Conservation (phyloP, 768 basidiomycete species). For the Sporobolomyces phaffii region DNA sequence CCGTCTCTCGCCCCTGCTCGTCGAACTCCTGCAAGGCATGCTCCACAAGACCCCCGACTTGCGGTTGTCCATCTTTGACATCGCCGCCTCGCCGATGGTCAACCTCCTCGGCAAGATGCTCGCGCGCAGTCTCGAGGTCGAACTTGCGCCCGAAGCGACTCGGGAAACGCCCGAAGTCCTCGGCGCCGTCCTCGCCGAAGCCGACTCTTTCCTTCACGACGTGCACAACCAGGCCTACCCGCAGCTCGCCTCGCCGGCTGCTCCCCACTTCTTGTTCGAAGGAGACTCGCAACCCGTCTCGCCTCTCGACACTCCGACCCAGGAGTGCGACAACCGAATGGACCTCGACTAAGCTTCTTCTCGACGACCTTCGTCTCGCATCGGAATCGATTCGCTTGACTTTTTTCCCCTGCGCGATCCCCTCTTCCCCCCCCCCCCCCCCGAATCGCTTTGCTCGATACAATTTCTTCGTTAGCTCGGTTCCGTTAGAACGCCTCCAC, state of each 20-base stretch:
- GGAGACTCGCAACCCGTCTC: not conserved
- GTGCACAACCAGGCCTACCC: conserved; percentile 50
- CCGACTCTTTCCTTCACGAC: conserved; percentile 60
- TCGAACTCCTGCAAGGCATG: conserved; percentile 65
- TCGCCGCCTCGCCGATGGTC: conserved; percentile 62
- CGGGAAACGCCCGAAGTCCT: conserved; percentile 49
- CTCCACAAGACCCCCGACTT: conserved; percentile 64
- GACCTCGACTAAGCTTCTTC: conserved; percentile 1
- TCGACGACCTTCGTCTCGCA: too few species aligned
- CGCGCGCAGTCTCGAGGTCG: conserved; percentile 13
- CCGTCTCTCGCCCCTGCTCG: conserved; percentile 58
- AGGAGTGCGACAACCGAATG: not conserved
- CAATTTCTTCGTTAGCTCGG: too few species aligned
- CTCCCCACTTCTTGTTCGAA: conserved; percentile 18
- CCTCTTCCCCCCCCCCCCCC: too few species aligned
- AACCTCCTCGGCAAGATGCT: conserved; percentile 16
- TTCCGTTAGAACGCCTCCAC: too few species aligned
- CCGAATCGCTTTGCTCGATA: too few species aligned
- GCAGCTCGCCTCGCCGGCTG: conserved; percentile 15
- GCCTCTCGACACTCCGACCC: not conserved
- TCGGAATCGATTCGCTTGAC: too few species aligned
- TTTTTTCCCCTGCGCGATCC: too few species aligned
- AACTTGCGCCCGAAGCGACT: not conserved
- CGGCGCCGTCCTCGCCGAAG: conserved; percentile 54
- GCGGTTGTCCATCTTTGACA: conserved; percentile 57